Evolutionary conservation across 2,329 filamentous ascomycete genomes (phyloP), one percentile per base, ranked within the genome.

Genomic region (Fusarium sp.): DNA sequence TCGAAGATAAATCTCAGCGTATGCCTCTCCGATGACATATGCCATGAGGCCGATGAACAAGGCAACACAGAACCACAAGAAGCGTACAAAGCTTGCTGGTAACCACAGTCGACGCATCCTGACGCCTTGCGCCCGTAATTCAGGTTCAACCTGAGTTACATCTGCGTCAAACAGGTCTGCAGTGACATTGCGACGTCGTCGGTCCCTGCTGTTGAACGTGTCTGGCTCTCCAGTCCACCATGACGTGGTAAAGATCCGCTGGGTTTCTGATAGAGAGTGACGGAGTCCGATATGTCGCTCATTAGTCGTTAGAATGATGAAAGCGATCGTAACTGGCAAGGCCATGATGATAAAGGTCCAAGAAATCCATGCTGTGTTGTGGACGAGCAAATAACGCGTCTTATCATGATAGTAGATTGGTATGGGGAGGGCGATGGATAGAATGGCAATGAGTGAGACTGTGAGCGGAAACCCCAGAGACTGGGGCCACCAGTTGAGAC

Each of bases 261-360:
- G 89, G 8, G 88, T 90, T 71, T 90, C 88, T 25, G 87, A 89
- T 5, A 90, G 81, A 1, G 85, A 84, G 66, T 88, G 83, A 17
- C 88, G 85, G 21, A 89, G 82, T 23, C 85, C 81, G 4, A 90
- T 82, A 66, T 90, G 88, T 11, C 89, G 85, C 77, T 90, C 87
- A 61, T 89, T 87, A 33, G 83, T 85, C 74, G 89, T 84, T 20
- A 91, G 81, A 66, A 91, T 89, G 58, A 84, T 77, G 72, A 90
- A 88, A 18, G 89, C 88, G 58, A 90, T 87, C 43, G 85, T 81
- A n/a, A 91, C 87, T 4, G 89, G 89, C 80, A 90, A 82, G 40
- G 88, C 87, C 89, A 91, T 91, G 71, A 88, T 88, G 72, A 89
- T 81, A 76, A 91, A 91, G 1, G 88, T 90, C 86, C 89, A 90